Base-by-base conservation (phyloP, 805 yeast genomes). In the Wickerhamomyces subpelliculosus region DNA sequence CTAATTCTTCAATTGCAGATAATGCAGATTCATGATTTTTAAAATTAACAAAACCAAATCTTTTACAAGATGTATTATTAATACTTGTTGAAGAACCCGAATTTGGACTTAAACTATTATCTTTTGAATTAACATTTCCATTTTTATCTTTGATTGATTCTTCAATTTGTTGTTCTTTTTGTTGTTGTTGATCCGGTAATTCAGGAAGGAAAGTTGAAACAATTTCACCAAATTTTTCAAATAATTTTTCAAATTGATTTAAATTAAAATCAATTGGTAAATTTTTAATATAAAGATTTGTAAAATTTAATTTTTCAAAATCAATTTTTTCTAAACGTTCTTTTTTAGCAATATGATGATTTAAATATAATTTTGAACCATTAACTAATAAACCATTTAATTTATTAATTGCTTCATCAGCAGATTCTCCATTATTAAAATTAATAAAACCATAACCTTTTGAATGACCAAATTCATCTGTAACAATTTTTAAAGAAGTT, bases 361-460 rank as follows among this genome's bases (percentile, higher is more conserved):
- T 77, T 35, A 80, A 63, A 47, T 69, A 76, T 8, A 59, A 32
- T 29, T 47, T 45, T 41, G 59, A 42, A 1, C 54, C 52, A 41
- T 65, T 62, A 28, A 71, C 55, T 7, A 57, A 46, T 32, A 59
- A 57, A 25, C 74, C 74, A 51, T 75, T 72, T 21, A 80, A 66
- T 40, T 65, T 57, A n/a, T 67, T 61, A 28, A 82, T 77, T 8
- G 89, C 88, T 20, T 58, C 61, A 36, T 74, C 65, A 2, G 90
- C 87, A 61, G 73, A 66, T 16, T 55, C 60, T 35, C 72, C 70
- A 40, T 62, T 58, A 22, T 65, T 55, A 52, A 68, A 83, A 52
- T 80, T 80, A 22, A 84, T 75, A 58, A 83, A 83, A 8, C 89
- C 90, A 52, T 69, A 75, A 16, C 78, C 73, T 45, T 61, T 65